These are phyloP conservation scores for Solanum hybrid DNA, from an alignment of 305 asterid genomes.

Conservation along the genomic window DNA sequence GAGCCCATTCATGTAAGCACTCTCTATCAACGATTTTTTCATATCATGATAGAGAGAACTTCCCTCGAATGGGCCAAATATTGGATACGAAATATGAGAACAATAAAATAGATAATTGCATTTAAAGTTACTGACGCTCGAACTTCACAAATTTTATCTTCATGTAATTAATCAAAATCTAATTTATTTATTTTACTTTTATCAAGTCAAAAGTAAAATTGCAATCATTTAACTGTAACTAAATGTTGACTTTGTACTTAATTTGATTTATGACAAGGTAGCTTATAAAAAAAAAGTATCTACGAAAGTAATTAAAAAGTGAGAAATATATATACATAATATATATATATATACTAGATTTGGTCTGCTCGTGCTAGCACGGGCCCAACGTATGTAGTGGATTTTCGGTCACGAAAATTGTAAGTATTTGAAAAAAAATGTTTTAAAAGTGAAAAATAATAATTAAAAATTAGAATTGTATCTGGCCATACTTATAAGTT, in stretches of 20 bases:
- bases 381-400: no score
- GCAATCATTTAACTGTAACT: not conserved
- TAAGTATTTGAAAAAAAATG: no score
- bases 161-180: not conserved
- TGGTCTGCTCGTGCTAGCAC: no score
- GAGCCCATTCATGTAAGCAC: not conserved
- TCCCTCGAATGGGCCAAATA: not conserved
- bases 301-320: not conserved
- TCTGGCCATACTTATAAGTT: no score
- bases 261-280: not conserved
- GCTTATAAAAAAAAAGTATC: not conserved
- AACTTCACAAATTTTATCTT: not conserved
- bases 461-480: no score
- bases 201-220: not conserved
- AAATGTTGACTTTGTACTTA: not conserved
- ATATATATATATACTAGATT: no score
- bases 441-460: no score
- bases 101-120: not conserved
- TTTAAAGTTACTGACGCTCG: not conserved
- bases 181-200: no score
- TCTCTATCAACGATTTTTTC: not conserved
- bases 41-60: not conserved
- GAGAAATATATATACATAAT: no score
- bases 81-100: not conserved
- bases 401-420: no score